These are phyloP conservation scores for Trichoderma atrobrunneum DNA, from an alignment of 2,329 filamentous ascomycete species.

Conservation along the genomic window DNA sequence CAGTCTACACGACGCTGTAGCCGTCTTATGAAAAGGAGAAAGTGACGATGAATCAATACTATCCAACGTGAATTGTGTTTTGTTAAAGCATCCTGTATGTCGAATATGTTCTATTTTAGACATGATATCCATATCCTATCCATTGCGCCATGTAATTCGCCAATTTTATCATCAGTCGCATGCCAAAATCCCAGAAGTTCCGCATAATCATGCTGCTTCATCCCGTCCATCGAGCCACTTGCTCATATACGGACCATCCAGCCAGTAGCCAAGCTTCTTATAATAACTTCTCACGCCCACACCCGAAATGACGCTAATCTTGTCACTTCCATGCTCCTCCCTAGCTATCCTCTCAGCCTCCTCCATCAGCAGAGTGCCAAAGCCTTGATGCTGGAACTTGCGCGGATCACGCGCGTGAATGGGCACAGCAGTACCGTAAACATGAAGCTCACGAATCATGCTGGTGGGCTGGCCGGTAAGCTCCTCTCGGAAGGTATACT, in stretches of 20 bases:
- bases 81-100: background rate
- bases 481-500: constrained; percentile 89
- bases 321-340: constrained; percentile 88
- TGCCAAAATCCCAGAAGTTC: background rate
- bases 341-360: constrained; percentile 93
- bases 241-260: constrained; percentile 86
- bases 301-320: constrained; percentile 97
- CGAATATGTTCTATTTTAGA: background rate
- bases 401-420: constrained; percentile 91
- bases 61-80: background rate
- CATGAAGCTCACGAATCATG: constrained; percentile 89
- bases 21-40: background rate
- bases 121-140: background rate
- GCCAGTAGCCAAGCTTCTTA: constrained; percentile 83
- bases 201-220: constrained; percentile 17
- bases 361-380: constrained; percentile 94
- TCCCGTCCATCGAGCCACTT: constrained; percentile 57
- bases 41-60: background rate
- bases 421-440: constrained; percentile 96
- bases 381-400: constrained; percentile 98
- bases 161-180: background rate
- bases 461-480: constrained; percentile 83
- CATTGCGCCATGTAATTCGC: background rate
- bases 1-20: background rate
- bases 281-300: constrained; percentile 97